Evolutionary conservation across 257 asterid species (phyloP), one percentile per base, ranked within the genome.

Genomic region (Przewalskia tangutica): DNA sequence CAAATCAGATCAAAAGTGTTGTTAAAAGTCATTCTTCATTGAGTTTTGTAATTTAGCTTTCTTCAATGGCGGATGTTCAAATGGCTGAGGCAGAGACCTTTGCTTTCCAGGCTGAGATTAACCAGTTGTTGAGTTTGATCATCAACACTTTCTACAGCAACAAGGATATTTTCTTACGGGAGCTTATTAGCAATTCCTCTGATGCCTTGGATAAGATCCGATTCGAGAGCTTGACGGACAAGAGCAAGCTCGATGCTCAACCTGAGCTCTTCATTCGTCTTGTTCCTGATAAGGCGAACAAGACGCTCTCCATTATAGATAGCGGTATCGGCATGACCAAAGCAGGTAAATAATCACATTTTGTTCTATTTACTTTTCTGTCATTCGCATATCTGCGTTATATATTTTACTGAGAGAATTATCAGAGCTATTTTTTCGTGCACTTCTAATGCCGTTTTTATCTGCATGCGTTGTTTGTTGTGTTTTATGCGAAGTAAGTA

Each of bases 291-390:
- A 92, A 93, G 89, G 92, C 79, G 32, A 93, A 89, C 84, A 93
- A 91, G 86, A 93, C 97, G 7, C 90, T 93, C 27, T 85, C 95
- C 23, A 90, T 93, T 38, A 90, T 92, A 17, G 97, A 93, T 13
- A 93, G 98, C 59, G 97, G 97, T 14, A 46, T 93, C 34, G 97
- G 97, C 84, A 93, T 93, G 97, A 91, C 97, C 11, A 93, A 93
- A 93, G 97, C 97, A 82, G 97, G 97, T 93, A 88, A 9, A 27
- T 27, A 27, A 27, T 14, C 71, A 0, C 20, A 55, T 67, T 13
- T 83, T 18, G 1, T 20, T 55, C 42, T 34, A 48, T 46, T 1
- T 27, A 3, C 12, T 4, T 11, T 11, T 34, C 38, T 9, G 27
- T 77, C 55, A 27, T 53, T 54, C 1, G 68, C 17, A 9, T 40